Evolutionary conservation across 139 green algal species (phyloP).

Genomic region (Raphidocelis subcapitata): DNA sequence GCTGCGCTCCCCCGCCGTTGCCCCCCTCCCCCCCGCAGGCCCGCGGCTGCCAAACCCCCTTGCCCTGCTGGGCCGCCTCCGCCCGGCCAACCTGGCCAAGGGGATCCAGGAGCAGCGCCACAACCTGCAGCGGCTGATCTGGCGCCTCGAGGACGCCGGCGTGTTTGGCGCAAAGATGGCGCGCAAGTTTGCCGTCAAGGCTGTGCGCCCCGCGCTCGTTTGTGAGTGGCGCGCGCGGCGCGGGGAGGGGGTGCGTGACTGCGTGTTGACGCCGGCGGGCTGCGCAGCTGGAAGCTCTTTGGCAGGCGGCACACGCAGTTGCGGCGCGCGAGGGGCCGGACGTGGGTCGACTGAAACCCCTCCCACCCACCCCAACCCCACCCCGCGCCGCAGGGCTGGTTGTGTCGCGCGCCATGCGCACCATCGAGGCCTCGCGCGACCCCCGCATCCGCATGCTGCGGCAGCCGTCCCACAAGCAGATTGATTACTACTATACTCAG

Average conservation of each 20-base stretch:
- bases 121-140: conserved; percentile 29
- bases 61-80: conserved; percentile 13
- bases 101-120: conserved; percentile 8
- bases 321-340: background rate
- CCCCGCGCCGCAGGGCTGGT: conserved; percentile 16
- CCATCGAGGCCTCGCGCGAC: conserved; percentile 18
- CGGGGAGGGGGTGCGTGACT: background rate
- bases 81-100: background rate
- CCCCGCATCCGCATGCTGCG: conserved; percentile 28
- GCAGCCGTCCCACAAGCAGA: conserved; percentile 22
- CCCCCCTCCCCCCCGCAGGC: no score
- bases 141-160: conserved; percentile 45
- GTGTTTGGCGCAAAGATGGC: conserved; percentile 40
- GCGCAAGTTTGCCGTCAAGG: conserved; percentile 25
- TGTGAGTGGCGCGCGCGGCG: conserved; percentile 19
- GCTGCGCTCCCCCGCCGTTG: no score
- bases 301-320: background rate
- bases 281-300: conserved; percentile 4
- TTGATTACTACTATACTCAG: conserved; percentile 35
- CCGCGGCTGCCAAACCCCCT: conserved; percentile 4
- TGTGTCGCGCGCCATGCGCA: conserved; percentile 25
- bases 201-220: conserved; percentile 33
- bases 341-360: background rate
- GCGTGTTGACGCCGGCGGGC: background rate
- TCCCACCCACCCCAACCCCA: background rate